These are phyloP conservation scores for Phlebiopsis gigantea DNA, from an alignment of 768 basidiomycete species.

Conservation along the genomic window DNA sequence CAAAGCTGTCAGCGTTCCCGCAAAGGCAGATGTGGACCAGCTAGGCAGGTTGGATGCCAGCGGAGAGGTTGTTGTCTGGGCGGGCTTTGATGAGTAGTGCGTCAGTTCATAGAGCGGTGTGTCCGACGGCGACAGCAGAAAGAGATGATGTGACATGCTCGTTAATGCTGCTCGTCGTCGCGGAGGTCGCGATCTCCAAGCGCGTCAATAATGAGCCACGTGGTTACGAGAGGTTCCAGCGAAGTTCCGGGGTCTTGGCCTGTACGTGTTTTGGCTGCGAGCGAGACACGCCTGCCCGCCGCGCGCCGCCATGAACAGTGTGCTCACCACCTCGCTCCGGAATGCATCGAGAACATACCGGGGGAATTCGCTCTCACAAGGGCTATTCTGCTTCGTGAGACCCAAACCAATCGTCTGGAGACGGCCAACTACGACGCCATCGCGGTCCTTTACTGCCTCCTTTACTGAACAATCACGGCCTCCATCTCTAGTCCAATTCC, in stretches of 20 bases:
- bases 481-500: constrained; percentile 12
- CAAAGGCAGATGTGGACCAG: constrained; percentile 90
- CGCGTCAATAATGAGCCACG: background rate
- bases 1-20: constrained; percentile 80
- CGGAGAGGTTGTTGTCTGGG: constrained; percentile 49
- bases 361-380: background rate
- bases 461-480: background rate
- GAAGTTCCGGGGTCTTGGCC: constrained; percentile 2
- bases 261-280: background rate
- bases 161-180: too few species aligned
- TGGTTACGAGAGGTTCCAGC: background rate
- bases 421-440: background rate
- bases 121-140: constrained; percentile 80
- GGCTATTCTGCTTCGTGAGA: background rate
- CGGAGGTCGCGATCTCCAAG: constrained; percentile 2
- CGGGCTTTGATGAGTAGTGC: constrained; percentile 75
- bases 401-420: background rate
- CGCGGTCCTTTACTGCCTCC: background rate
- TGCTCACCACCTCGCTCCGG: background rate
- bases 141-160: constrained; percentile 82
- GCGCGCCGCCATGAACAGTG: background rate
- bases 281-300: background rate
- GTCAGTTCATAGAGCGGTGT: constrained; percentile 81
- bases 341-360: background rate
- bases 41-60: constrained; percentile 79